Evolutionary conservation across 495 filamentous ascomycete genomes (phyloP), one percentile per base, ranked within the genome.

Genomic region (Apiosordaria backusii): DNA sequence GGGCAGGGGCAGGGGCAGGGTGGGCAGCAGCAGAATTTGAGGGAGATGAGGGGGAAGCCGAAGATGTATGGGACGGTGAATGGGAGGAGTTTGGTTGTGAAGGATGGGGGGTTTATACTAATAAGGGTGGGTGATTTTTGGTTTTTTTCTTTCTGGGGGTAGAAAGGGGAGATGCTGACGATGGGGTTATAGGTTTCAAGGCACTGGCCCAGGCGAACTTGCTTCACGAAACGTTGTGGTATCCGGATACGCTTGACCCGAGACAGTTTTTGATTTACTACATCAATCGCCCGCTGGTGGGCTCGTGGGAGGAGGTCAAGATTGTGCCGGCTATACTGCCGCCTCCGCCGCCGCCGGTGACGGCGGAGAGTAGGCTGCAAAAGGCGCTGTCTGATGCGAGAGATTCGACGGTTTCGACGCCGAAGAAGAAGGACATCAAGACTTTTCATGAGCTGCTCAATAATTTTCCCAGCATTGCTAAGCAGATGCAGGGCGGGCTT

Each of bases 221-320:
- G 22, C 79, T 98, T 52, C 86, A 88, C 66, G 96, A 98, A 74
- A 84, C 83, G 50, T 79, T 97, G n/a, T 97, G 91, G 83, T 93
- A 95, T 74, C 87, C 91, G 35, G 89, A 97, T 68, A 87, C 81
- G 21, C 82, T 89, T 63, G 93, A 97, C 50, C 88, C 91, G 22
- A 87, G 91, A 58, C 88, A 90, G 85, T 99, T 96, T 90, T 86
- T 99, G 45, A 86, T 99, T 62, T 98, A 99, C 83, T 98, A 92
- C 76, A 96, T 99, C 62, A 96, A 93, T 18, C 87, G 87, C 45
- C 96, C 96, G n/a, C 77, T 99, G 63, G 82, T 97, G 26, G 96
- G 96, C 18, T 86, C 86, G 0, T 90, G 87, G 78, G 93, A 96
- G 64, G 84, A 91, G 27, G 84, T 88, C 55, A 89, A 84, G 71